These are phyloP conservation scores for Flaveria brownii DNA, from an alignment of 129 eudicot genomes.

Conservation along the genomic window DNA sequence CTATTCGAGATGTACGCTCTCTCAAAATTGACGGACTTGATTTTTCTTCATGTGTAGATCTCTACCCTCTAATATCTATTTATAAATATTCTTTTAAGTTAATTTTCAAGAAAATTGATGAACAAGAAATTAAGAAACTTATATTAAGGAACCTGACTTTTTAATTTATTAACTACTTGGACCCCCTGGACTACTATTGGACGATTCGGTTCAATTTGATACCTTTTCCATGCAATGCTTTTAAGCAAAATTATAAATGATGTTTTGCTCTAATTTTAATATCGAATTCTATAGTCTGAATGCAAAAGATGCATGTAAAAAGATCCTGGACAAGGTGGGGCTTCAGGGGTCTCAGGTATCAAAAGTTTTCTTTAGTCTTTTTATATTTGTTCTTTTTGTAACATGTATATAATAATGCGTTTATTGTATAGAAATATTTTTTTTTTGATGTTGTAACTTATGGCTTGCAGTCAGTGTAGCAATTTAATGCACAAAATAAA, in stretches of 20 bases:
- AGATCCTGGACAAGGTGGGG: slow-evolving; percentile 72
- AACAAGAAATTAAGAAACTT: neutral
- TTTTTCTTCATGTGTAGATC: neutral
- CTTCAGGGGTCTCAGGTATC: slow-evolving; percentile 83
- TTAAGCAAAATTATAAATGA: slow-evolving; percentile 7
- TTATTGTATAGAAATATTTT: neutral
- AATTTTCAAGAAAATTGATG: neutral
- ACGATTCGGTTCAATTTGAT: neutral
- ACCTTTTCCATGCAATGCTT: slow-evolving; percentile 5
- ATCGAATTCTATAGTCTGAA: slow-evolving; percentile 44
- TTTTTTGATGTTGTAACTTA: slow-evolving; percentile 18
- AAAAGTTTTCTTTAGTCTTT: neutral
- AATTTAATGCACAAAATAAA: slow-evolving; percentile 15
- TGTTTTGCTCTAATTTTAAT: neutral
- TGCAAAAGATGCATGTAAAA: slow-evolving; percentile 70
- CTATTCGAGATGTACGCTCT: neutral
- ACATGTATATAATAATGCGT: slow-evolving; percentile 16
- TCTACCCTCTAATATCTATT: neutral
- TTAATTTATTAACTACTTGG: neutral
- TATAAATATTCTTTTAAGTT: neutral
- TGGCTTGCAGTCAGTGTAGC: slow-evolving; percentile 13
- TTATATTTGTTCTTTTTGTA: neutral
- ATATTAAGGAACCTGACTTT: neutral
- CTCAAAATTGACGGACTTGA: neutral
- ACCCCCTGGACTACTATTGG: neutral